These are phyloP conservation scores for Paecilomyces dactylethromorphus DNA, from an alignment of 2,329 filamentous ascomycete genomes.

Conservation along the genomic window DNA sequence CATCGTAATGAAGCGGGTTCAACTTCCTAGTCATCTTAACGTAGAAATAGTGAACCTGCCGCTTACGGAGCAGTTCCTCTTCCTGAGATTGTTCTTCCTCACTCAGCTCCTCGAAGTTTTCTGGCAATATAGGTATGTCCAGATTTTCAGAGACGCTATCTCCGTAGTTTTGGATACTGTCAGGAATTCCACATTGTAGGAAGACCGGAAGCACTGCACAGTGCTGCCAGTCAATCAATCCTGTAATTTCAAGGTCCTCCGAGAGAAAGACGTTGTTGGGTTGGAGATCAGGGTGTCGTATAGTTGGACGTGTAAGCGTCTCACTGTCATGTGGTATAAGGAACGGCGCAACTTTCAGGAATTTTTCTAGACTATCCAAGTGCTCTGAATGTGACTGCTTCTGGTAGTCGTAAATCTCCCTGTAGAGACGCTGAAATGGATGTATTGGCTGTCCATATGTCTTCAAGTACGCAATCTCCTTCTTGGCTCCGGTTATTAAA, in stretches of 20 bases:
- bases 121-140: constrained; percentile 10
- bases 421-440: constrained; percentile 14
- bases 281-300: constrained; percentile 13
- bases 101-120: constrained; percentile 11
- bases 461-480: constrained; percentile 17
- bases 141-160: constrained; percentile 7
- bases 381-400: constrained; percentile 7
- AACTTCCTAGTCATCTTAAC: constrained; percentile 14
- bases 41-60: constrained; percentile 15
- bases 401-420: constrained; percentile 13
- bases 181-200: constrained; percentile 13
- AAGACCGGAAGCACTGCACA: constrained; percentile 11
- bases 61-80: constrained; percentile 13
- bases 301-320: constrained; percentile 9
- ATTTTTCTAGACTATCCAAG: constrained; percentile 8
- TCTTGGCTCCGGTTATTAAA: constrained; percentile 10
- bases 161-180: constrained; percentile 18
- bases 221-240: constrained; percentile 21
- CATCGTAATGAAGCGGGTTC: constrained; percentile 15
- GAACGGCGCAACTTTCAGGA: neutral
- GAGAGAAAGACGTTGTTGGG: constrained; percentile 16
- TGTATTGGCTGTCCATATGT: constrained; percentile 15
- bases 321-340: neutral
- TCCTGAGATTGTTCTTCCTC: constrained; percentile 11
- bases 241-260: constrained; percentile 12